Base-by-base conservation (phyloP, 78 protist genomes). In the Acrasis kona region DNA sequence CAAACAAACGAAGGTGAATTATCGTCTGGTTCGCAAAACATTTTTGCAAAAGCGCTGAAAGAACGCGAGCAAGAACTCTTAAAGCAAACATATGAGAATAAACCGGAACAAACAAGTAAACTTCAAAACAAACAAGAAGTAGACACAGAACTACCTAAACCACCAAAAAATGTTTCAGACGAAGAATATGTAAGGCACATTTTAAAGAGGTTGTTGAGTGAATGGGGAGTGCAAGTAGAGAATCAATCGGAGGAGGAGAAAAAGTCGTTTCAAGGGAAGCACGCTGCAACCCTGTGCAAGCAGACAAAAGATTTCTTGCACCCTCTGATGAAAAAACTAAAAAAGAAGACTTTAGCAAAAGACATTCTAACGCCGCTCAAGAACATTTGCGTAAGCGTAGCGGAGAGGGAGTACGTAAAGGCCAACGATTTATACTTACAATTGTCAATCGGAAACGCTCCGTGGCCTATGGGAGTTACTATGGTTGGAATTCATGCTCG, bases 391-490 rank as follows among this genome's bases (percentile, higher is more conserved):
- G 19, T n/a, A 50, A n/a, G 34, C 19, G 19, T 50, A n/a, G 34
- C 19, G 19, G 61, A 50, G 19, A 50, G 19, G 19, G 71, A 67
- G n/a, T 67, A 91, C 65, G 38, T 72, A 3, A 72, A 76, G 19
- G 95, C 95, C 2, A 31, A 39, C 36, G 91, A 92, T 72, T 70
- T 65, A 10, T 95, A 95, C 73, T 41, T 93, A 36, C 76, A 35
- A n/a, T 29, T 92, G 84, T 76, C 97, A 2, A 94, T 95, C 34
- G 98, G 98, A 10, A 94, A 93, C 72, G 91, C 96, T 3, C 85
- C 98, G 1, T 94, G 98, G 98, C 95, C 96, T 0, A 83, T 92
- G 83, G 88, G 78, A 6, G 89, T 85, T 12, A 84, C 89, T 0
- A 69, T 28, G 70, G 77, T 79, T 31, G 80, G 84, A 1, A 82